Conservation (phyloP, 306 rosid genomes). For the Cucumis cinereus region DNA sequence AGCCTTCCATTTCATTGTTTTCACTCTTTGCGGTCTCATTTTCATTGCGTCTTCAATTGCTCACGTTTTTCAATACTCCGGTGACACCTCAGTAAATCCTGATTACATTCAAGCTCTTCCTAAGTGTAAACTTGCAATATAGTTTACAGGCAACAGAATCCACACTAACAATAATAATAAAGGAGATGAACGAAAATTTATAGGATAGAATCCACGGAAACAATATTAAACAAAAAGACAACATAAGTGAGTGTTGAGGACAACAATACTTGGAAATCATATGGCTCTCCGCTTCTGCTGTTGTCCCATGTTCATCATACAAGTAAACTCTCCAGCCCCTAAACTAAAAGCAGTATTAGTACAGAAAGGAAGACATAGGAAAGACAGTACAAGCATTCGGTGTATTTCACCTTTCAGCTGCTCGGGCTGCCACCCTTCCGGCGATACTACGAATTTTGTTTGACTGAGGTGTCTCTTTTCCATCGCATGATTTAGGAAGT, state of each 20-base stretch:
- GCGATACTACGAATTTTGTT: slow-evolving; percentile 69
- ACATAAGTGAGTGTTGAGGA: slow-evolving; percentile 1
- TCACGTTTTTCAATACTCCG: too few species aligned
- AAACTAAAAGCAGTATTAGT: slow-evolving; percentile 14
- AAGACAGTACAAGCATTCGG: neutral
- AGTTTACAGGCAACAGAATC: neutral
- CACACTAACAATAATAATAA: neutral
- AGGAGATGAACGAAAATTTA: neutral
- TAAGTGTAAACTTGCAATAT: neutral
- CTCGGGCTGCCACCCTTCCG: slow-evolving; percentile 67
- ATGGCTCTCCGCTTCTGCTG: slow-evolving; percentile 44
- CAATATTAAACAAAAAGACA: neutral
- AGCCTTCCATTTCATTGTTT: too few species aligned
- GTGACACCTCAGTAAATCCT: too few species aligned
- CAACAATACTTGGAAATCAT: slow-evolving; percentile 57
- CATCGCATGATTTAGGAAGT: slow-evolving; percentile 66
- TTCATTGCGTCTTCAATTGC: too few species aligned
- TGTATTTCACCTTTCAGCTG: slow-evolving; percentile 56
- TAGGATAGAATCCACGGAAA: neutral
- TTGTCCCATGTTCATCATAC: slow-evolving; percentile 86
- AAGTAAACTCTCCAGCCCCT: slow-evolving; percentile 97
- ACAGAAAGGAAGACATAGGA: neutral
- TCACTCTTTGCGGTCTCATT: too few species aligned
- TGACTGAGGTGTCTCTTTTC: slow-evolving; percentile 79
- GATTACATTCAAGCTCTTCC: too few species aligned